Evolutionary conservation across 179 eudicot genomes (phyloP).

Genomic region (Monotropa hypopitys): DNA sequence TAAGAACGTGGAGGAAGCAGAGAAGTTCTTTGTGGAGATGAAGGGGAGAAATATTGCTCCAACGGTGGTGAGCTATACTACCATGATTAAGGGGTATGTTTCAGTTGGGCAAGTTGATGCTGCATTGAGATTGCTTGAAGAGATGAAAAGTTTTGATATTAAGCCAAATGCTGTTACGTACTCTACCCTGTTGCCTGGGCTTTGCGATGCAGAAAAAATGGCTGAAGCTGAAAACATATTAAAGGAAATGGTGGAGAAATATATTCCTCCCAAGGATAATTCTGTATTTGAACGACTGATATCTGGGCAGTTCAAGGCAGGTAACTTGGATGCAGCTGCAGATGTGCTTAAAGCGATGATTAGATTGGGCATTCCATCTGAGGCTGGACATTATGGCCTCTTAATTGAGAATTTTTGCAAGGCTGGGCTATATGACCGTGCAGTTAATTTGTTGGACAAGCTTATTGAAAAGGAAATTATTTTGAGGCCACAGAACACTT

Average conservation of each 20-base stretch:
- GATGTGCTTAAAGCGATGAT: slow-evolving; percentile 76
- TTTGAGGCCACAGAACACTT: slow-evolving; percentile 44
- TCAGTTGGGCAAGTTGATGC: slow-evolving; percentile 56
- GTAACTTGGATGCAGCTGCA: slow-evolving; percentile 72
- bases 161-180: slow-evolving; percentile 71
- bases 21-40: slow-evolving; percentile 77
- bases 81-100: slow-evolving; percentile 87
- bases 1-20: slow-evolving; percentile 68
- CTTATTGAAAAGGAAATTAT: slow-evolving; percentile 71
- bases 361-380: slow-evolving; percentile 55
- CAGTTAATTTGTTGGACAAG: slow-evolving; percentile 59
- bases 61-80: slow-evolving; percentile 62
- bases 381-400: slow-evolving; percentile 84
- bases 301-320: slow-evolving; percentile 57
- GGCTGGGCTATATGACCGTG: slow-evolving; percentile 47
- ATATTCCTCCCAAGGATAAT: slow-evolving; percentile 49
- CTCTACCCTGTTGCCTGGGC: slow-evolving; percentile 74
- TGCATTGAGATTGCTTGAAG: slow-evolving; percentile 63
- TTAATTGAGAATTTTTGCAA: slow-evolving; percentile 70
- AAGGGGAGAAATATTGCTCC: slow-evolving; percentile 74
- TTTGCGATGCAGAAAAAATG: slow-evolving; percentile 72
- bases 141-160: slow-evolving; percentile 60
- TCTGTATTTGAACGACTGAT: slow-evolving; percentile 52
- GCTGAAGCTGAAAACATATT: slow-evolving; percentile 48
- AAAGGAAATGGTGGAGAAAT: slow-evolving; percentile 65